Conservation (phyloP, 2,329 filamentous ascomycete species). For the Talaromyces sp. region DNA sequence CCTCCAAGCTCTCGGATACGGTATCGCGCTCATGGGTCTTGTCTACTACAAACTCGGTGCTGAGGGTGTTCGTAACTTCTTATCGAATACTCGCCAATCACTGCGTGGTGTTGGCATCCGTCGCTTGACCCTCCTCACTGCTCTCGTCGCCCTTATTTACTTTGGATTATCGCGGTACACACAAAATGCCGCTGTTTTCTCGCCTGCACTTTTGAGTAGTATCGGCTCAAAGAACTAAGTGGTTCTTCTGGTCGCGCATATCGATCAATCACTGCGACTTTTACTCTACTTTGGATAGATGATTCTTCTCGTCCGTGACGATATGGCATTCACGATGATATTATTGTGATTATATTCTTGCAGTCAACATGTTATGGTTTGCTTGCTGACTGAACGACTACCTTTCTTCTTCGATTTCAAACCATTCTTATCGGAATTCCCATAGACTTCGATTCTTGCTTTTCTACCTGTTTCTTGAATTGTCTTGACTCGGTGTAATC, state of each 20-base stretch:
- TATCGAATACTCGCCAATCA: background rate
- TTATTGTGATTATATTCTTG: background rate
- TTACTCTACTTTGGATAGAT: background rate
- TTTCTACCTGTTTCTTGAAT: background rate
- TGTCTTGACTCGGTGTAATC: background rate
- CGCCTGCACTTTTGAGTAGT: background rate
- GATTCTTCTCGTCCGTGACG: slow-evolving; percentile 3
- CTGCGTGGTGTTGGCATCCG: background rate
- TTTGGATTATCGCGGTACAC: slow-evolving; percentile 1
- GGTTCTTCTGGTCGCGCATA: background rate
- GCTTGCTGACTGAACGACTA: background rate
- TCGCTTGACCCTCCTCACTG: background rate
- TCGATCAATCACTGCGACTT: background rate
- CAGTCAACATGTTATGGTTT: slow-evolving; percentile 3
- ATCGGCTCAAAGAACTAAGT: slow-evolving; percentile 4
- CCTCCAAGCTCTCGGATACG: slow-evolving; percentile 72
- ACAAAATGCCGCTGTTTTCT: background rate
- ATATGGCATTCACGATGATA: background rate
- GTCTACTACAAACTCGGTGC: slow-evolving; percentile 65
- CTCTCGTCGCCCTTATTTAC: background rate
- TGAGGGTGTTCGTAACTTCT: slow-evolving; percentile 41
- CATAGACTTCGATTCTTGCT: slow-evolving; percentile 2
- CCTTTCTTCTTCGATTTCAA: background rate
- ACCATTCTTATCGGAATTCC: background rate
- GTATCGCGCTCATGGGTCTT: slow-evolving; percentile 62